Conservation (phyloP, 345 rosid species). For the Salix purpurea region DNA sequence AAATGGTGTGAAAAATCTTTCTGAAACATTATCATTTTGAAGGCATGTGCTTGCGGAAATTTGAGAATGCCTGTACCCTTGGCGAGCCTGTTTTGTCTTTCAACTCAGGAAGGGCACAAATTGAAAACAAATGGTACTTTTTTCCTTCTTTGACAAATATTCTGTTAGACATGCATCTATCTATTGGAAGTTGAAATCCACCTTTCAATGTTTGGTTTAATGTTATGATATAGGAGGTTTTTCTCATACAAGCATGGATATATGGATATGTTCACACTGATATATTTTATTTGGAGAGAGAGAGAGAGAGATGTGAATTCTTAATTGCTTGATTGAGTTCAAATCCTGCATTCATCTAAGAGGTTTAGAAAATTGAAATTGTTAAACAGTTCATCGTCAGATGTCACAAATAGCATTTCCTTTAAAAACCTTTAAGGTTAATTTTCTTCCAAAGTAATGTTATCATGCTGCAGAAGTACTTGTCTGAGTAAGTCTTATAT, state of each 20-base stretch:
- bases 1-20: background rate
- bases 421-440: no score
- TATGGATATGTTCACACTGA: background rate
- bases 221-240: no score
- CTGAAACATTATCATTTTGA: constrained; percentile 16
- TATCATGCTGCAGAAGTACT: background rate
- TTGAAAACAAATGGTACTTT: constrained; percentile 73
- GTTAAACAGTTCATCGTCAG: no score
- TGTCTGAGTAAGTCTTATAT: constrained; percentile 14
- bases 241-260: no score
- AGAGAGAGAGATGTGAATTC: no score
- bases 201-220: no score
- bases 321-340: background rate
- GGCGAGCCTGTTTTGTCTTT: constrained; percentile 71
- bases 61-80: constrained; percentile 48
- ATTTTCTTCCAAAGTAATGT: no score
- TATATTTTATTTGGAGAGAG: no score
- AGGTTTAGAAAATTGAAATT: no score
- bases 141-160: background rate
- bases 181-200: background rate
- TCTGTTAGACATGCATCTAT: constrained; percentile 2
- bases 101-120: constrained; percentile 55
- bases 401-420: no score
- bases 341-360: background rate
- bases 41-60: constrained; percentile 81